These are phyloP conservation scores for Huntiella savannae DNA, from an alignment of 2,329 filamentous ascomycete genomes.

Conservation along the genomic window DNA sequence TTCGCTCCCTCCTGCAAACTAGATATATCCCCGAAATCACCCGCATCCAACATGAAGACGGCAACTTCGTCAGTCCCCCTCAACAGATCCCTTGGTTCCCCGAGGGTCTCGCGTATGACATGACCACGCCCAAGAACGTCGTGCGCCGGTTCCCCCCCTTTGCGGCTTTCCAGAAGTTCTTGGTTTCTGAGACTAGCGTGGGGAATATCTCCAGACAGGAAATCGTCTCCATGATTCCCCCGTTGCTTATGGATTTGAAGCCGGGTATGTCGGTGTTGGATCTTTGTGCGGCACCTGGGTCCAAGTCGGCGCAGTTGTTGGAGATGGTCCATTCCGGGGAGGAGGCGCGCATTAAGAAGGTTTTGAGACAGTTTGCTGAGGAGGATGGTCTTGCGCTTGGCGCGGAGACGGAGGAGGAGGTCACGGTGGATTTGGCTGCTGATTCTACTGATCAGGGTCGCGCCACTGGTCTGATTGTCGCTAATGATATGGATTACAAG, in stretches of 20 bases:
- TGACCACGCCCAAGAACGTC: constrained; percentile 95
- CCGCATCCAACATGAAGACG: constrained; percentile 66
- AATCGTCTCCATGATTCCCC: constrained; percentile 97
- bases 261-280: constrained; percentile 89
- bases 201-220: constrained; percentile 97
- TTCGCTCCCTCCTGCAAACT: constrained; percentile 72
- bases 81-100: constrained; percentile 80
- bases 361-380: constrained; percentile 42
- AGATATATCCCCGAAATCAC: constrained; percentile 83
- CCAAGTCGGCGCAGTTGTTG: constrained; percentile 87
- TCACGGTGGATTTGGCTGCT: constrained; percentile 32
- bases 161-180: constrained; percentile 87
- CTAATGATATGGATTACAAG: constrained; percentile 94
- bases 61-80: constrained; percentile 62
- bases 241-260: constrained; percentile 73
- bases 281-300: constrained; percentile 89
- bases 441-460: constrained; percentile 60
- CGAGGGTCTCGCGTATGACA: constrained; percentile 86
- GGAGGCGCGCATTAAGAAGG: constrained; percentile 63
- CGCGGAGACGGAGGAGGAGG: constrained; percentile 27
- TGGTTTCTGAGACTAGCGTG: constrained; percentile 90
- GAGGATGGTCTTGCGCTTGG: constrained; percentile 38
- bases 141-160: constrained; percentile 88
- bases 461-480: constrained; percentile 77
- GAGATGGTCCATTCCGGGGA: constrained; percentile 89